These are phyloP conservation scores for Xylaria castorea DNA, from an alignment of 495 filamentous ascomycete genomes.

Conservation along the genomic window DNA sequence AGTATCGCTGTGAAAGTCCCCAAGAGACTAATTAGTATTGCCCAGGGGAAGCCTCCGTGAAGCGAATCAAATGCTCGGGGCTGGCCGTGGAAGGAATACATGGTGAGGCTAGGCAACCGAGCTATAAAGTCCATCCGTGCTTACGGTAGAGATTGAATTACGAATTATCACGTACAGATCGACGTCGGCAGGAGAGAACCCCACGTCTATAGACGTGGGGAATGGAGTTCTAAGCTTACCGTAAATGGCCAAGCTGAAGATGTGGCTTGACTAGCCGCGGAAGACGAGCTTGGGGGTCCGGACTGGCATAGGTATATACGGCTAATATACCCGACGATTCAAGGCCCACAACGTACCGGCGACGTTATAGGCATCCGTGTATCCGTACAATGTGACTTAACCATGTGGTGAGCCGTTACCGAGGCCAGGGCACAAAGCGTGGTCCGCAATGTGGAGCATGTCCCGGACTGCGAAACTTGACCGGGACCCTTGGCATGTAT, in stretches of 20 bases:
- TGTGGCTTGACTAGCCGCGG: background rate
- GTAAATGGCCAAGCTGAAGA: constrained; percentile 3
- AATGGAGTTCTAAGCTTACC: background rate
- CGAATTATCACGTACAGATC: background rate
- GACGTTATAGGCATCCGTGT: background rate
- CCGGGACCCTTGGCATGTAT: background rate
- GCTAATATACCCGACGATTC: background rate
- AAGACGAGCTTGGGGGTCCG: background rate
- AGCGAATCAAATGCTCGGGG: background rate
- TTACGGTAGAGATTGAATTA: background rate
- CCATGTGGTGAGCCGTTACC: background rate
- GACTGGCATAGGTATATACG: background rate
- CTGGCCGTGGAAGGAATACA: background rate
- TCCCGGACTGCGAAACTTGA: background rate
- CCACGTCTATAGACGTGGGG: background rate
- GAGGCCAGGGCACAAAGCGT: background rate
- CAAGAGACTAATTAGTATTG: background rate
- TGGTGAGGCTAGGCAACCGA: background rate
- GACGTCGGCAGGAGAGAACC: background rate
- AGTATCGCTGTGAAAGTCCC: background rate
- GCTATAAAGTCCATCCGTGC: background rate
- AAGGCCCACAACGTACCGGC: background rate
- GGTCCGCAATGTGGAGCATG: background rate
- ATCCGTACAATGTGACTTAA: background rate
- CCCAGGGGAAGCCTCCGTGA: background rate